Base-by-base conservation (phyloP, 2,329 filamentous ascomycete genomes). In the Neofusicoccum parvum region DNA sequence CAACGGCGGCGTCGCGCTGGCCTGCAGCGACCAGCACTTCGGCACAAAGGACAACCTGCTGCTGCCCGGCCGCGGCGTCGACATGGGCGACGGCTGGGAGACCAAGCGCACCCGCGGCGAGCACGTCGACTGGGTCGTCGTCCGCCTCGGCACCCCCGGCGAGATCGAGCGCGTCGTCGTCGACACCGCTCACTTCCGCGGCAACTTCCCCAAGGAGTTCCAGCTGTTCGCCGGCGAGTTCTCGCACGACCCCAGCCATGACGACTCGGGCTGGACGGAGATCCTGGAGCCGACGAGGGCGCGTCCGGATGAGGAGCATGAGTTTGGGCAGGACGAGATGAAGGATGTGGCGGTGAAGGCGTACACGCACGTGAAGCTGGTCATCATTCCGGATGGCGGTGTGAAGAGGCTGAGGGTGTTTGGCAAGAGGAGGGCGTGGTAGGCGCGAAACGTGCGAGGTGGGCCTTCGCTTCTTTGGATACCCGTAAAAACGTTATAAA, bases 21-120 rank as follows among this genome's bases (percentile, higher is more conserved):
- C 86, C 1, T 94, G 91, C 81, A 92, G 88, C 67, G 91, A 95
- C 77, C 89, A 95, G 79, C 92, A 95, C 78, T 96, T 94, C 72
- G 91, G 92, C 67, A 90, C 88, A 43, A 92, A 90, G 75, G 88
- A 91, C 74, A 94, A 94, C 78, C 81, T 94, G 39, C 84, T 94
- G n/a, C 82, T 94, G 3, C 91, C 91, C 0, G 91, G 90, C 2
- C 84, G 91, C 32, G 91, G 91, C 48, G 88, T 89, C 75, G 90
- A 95, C 78, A 95, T 95, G 92, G 90, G 91, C 59, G 92, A 94
- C 75, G 92, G 92, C 7, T 95, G 92, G 92, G 92, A 95, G 80
- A 95, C 92, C 65, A 87, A 89, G 69, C 85, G 92, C 63, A 92
- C 90, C 41, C 82, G 92, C 58, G 87, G 84, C 59, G 88, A 87